phyloP scores from a whole-genome alignment of 2,329 filamentous ascomycete genomes.

The Intubia oerlemansii region DNA sequence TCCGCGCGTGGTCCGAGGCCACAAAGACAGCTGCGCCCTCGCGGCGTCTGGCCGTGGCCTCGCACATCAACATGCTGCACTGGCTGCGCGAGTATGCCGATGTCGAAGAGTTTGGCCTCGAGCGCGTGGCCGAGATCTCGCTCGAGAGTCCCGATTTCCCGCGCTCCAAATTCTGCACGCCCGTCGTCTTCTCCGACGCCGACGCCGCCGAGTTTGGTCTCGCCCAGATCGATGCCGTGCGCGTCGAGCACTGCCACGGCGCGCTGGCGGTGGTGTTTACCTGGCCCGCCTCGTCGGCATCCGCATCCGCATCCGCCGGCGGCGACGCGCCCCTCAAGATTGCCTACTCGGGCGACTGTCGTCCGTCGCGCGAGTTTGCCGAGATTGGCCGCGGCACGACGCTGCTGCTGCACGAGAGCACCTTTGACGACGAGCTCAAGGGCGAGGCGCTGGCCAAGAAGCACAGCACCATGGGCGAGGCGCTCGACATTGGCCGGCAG shows the following conservation, averaged over 20 bases:
- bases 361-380: constrained; percentile 52
- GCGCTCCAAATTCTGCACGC: constrained; percentile 5
- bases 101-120: constrained; percentile 57
- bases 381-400: constrained; percentile 53
- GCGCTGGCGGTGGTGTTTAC: constrained; percentile 59
- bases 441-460: constrained; percentile 71
- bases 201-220: constrained; percentile 30
- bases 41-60: constrained; percentile 38
- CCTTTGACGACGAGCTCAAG: constrained; percentile 70
- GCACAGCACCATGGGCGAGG: constrained; percentile 76
- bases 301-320: no score
- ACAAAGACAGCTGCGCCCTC: constrained; percentile 16
- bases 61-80: constrained; percentile 46
- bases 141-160: constrained; percentile 5
- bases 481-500: constrained; percentile 48
- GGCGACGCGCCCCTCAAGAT: constrained; percentile 39
- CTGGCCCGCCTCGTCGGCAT: constrained; percentile 43
- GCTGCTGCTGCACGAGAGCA: constrained; percentile 84
- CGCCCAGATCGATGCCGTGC: constrained; percentile 40
- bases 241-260: constrained; percentile 59
- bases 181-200: constrained; percentile 14
- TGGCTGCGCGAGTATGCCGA: constrained; percentile 64
- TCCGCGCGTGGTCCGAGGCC: constrained; percentile 57
- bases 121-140: constrained; percentile 19
- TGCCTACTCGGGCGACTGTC: constrained; percentile 85